phyloP scores from a whole-genome alignment of 2,329 filamentous ascomycete genomes.

The Cladosporium cucumerinum region DNA sequence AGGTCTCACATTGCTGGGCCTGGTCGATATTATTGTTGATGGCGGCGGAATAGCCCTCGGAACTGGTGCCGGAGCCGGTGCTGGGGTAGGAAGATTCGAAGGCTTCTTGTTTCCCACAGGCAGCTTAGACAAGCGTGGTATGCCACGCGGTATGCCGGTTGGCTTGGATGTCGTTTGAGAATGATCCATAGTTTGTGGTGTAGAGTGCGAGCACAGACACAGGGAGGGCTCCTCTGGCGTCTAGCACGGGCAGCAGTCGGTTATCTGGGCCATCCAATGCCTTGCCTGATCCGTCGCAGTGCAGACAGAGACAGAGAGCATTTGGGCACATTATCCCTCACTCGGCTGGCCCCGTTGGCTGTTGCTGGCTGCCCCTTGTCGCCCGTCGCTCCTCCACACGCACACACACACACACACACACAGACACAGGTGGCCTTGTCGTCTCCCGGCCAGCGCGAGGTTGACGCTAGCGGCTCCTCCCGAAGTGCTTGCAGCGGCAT shows the following conservation, averaged over 20 bases:
- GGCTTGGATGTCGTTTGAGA: conserved; percentile 16
- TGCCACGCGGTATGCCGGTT: conserved; percentile 21
- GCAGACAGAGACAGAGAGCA: background rate
- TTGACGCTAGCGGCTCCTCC: background rate
- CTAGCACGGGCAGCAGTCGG: conserved; percentile 3
- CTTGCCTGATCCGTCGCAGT: background rate
- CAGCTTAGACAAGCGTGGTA: conserved; percentile 21
- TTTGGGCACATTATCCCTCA: background rate
- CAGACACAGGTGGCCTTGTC: background rate
- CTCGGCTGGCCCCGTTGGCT: background rate
- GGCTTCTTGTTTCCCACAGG: conserved; percentile 21
- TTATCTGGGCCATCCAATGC: background rate
- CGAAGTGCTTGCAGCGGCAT: conserved; percentile 3
- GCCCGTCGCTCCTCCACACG: background rate
- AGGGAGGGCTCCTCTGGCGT: background rate
- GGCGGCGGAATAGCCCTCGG: background rate
- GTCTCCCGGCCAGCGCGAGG: background rate
- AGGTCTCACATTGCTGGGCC: conserved; percentile 14
- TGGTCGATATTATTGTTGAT: background rate
- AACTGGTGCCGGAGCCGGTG: background rate
- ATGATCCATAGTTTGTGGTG: conserved; percentile 13
- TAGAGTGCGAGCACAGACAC: conserved; percentile 10
- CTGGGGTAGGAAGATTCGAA: conserved; percentile 13
- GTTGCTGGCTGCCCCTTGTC: background rate
- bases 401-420: too few relatives aligned